Evolutionary conservation across 2,329 filamentous ascomycete genomes (phyloP).

Genomic region (Neurospora sp.): DNA sequence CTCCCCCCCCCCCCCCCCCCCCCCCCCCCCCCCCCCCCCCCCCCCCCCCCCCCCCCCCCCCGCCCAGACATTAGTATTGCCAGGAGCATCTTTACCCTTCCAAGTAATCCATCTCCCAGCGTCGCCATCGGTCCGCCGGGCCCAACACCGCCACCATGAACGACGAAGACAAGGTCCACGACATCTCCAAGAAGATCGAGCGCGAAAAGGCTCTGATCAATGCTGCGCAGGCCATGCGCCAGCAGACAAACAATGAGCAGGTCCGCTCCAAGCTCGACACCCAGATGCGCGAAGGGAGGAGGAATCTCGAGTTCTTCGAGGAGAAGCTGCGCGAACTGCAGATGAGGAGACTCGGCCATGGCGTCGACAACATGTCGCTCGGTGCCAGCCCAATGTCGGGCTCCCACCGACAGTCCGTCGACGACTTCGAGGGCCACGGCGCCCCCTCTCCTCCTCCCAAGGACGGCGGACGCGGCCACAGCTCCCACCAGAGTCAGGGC

Average conservation of each 20-base stretch:
- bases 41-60: too few relatives aligned
- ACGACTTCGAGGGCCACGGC: constrained; percentile 33
- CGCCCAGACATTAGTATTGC: not conserved
- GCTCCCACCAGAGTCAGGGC: constrained; percentile 44
- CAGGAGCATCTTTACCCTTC: constrained; percentile 6
- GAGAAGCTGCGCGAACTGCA: constrained; percentile 83
- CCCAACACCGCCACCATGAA: constrained; percentile 42
- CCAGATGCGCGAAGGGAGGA: constrained; percentile 85
- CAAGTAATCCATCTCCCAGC: not conserved
- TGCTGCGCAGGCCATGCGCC: constrained; percentile 88
- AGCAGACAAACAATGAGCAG: constrained; percentile 86
- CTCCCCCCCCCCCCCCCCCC: not conserved
- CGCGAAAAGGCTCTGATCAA: constrained; percentile 92
- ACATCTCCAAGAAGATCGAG: constrained; percentile 95
- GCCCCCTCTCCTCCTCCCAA: constrained; percentile 65
- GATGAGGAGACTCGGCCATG: constrained; percentile 63
- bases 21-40: too few relatives aligned
- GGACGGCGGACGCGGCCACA: constrained; percentile 57
- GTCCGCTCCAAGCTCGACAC: constrained; percentile 86
- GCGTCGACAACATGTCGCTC: constrained; percentile 58
- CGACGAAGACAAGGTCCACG: constrained; percentile 57
- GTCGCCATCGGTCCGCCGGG: constrained; percentile 15
- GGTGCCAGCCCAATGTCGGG: constrained; percentile 30
- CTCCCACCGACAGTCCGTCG: constrained; percentile 31
- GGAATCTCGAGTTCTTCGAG: constrained; percentile 94